These are phyloP conservation scores for Neurospora sp. DNA, from an alignment of 495 filamentous ascomycete species.

Conservation along the genomic window DNA sequence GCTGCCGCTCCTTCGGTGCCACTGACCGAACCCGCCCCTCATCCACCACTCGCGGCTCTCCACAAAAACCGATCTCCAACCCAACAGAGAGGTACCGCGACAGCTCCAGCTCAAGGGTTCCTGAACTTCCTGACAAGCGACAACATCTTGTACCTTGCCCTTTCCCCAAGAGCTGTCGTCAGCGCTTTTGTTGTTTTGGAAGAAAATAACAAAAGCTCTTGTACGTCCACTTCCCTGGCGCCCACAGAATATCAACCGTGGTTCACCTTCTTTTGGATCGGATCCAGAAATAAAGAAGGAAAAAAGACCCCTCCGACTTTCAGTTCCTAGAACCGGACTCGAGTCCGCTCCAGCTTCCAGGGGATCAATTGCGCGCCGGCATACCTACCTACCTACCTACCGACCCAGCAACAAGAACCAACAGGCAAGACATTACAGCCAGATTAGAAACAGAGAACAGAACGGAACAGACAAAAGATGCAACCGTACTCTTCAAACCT, in stretches of 20 bases:
- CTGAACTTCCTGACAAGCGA: not conserved
- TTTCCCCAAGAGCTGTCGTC: not conserved
- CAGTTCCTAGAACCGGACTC: not conserved
- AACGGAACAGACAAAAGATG: not conserved
- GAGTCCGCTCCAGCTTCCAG: not conserved
- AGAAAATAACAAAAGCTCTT: not conserved
- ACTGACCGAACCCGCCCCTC: not conserved
- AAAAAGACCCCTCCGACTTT: not conserved
- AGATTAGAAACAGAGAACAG: not conserved
- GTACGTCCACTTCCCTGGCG: not conserved
- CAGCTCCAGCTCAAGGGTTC: not conserved
- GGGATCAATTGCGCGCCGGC: not conserved
- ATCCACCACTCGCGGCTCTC: not conserved
- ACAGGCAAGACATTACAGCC: not conserved
- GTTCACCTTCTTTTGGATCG: not conserved
- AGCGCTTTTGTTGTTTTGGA: not conserved
- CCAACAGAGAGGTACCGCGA: not conserved
- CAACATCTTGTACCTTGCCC: not conserved
- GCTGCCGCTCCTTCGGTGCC: not conserved
- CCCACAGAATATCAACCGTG: not conserved
- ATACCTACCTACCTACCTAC: not conserved
- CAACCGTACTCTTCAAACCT: not conserved
- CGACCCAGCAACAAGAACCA: not conserved
- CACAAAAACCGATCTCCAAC: not conserved
- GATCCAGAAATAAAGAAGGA: not conserved